Evolutionary conservation across 2,329 filamentous ascomycete species (phyloP), one percentile per base, ranked within the genome.

Genomic region (Fusarium virguliforme): DNA sequence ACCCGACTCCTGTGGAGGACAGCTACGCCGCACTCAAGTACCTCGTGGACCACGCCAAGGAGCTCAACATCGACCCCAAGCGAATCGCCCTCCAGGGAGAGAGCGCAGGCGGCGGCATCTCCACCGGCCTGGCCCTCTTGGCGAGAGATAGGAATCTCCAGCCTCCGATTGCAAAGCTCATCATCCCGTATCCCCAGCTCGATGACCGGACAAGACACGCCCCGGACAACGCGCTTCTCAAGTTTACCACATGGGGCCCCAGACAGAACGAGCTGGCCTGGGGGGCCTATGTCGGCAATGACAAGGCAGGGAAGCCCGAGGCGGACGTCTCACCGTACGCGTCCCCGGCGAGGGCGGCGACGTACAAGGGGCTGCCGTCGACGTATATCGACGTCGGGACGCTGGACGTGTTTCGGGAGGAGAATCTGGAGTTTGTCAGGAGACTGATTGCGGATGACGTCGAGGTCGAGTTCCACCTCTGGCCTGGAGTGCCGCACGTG

Each of bases 401-500:
- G 0, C 13, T 75, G 8, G 74, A 75, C 7, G 6, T 75, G 8
- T 74, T 75, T 18, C 53, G 72, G 1, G 64, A 74, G 1, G 74
- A 75, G 46, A 30, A 46, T 4, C 10, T 75, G 8, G 67, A 65
- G 8, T 73, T 70, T 62, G 74, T 65, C 1, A 69, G 30, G n/a
- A 63, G 74, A 6, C 30, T 75, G 12, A 43, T 75, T 34, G 58
- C 38, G 18, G 72, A 70, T 13, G 37, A 75, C 4, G 65, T 74
- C 1, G 67, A 74, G n/a, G 65, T 74, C 5, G 74, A 75, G 57
- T 64, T 75, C 41, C 74, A 75, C 18, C 32, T 75, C 6, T 73
- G 64, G 62, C 74, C 74, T 4, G 68, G 72, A 4, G 62, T 75
- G 7, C 70, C 74, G 1, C 74, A 75, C 46, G 68, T 55, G 2